Base-by-base conservation (phyloP, 257 asterid species). In the Verbena officinalis region DNA sequence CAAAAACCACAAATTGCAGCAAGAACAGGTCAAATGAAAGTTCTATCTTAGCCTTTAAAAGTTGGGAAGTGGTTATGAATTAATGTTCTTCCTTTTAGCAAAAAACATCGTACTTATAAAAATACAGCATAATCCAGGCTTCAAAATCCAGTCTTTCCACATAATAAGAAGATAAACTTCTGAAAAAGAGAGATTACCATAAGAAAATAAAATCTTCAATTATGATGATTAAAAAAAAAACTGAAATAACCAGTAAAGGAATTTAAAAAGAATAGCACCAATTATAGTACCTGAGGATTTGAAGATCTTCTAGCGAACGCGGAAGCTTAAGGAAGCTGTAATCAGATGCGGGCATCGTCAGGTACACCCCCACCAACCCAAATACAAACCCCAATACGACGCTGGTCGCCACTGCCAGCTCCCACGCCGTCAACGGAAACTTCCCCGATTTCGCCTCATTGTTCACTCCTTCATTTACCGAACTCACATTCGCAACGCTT, bases 311-410 rank as follows among this genome's bases (percentile, higher is more conserved):
- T 23, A 92, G 87, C 59, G 94, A 75, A 58, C 91, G 89, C 3
- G 98, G 98, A 57, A 92, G 92, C 87, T 83, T 89, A 64, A 92
- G 95, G 80, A 92, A 89, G 83, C 85, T 89, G 71, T 89, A 92
- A 83, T 92, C 98, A 15, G 98, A 85, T 15, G 83, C 82, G 22
- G 98, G 98, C 96, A 92, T 75, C 51, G 98, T 89, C 16, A 92
- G 68, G 64, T 92, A 92, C 17, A 92, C 78, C 64, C 81, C 87
- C 7, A 65, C 39, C 74, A 89, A 83, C 21, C 96, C 96, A 15
- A 81, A 24, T 46, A 69, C 68, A 64, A 89, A 89, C 20, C 90
- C 92, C 80, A 85, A 71, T 7, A 92, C 86, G 73, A 92, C 96
- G 76, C 78, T 81, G 83, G 75, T 64, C 24, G 90, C 95, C 44